Base-by-base conservation (phyloP, 805 yeast genomes). In the Pichia occidentalis region DNA sequence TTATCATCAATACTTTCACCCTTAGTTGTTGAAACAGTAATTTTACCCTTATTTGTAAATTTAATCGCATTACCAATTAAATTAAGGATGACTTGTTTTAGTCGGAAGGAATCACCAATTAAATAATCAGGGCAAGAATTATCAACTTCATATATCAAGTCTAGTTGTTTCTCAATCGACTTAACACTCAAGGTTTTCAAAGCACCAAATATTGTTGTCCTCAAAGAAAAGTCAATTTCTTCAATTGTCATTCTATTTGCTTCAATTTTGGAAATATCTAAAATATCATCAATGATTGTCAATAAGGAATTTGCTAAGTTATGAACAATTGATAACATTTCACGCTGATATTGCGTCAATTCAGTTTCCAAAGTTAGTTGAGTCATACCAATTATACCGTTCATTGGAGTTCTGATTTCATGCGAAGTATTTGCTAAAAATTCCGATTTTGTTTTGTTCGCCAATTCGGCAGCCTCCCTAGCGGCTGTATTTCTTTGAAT, bases 181-280 rank as follows among this genome's bases (percentile, higher is more conserved):
- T 85, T 85, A 13, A 85, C 95, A 4, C 95, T 92, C 46, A 85
- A 64, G 1, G 95, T 85, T 60, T 85, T 85, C 56, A 85, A 69
- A 0, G 95, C 95, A 25, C 94, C 95, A 56, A 85, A 85, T 3
- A 85, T 88, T 0, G 95, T 85, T 4, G 90, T 88, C 53, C 95
- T 70, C 32, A 85, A 65, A 11, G 90, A 80, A 55, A 85, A 85
- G 45, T 87, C 94, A 44, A 85, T 85, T 54, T 83, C 84, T 55
- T 85, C 95, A 39, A 85, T 85, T 0, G 95, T 85, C 95, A 85
- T 86, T 60, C 95, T 70, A 60, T 85, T 85, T 21, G 95, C 95
- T 60, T 85, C 95, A 61, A 85, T 85, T 72, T 85, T 85, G 39
- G 95, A 85, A 54, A 85, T 85, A 75, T 85, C 95, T 50, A 85